Evolutionary conservation across 2,329 filamentous ascomycete genomes (phyloP).

Genomic region (Cladosporium oxysporum): DNA sequence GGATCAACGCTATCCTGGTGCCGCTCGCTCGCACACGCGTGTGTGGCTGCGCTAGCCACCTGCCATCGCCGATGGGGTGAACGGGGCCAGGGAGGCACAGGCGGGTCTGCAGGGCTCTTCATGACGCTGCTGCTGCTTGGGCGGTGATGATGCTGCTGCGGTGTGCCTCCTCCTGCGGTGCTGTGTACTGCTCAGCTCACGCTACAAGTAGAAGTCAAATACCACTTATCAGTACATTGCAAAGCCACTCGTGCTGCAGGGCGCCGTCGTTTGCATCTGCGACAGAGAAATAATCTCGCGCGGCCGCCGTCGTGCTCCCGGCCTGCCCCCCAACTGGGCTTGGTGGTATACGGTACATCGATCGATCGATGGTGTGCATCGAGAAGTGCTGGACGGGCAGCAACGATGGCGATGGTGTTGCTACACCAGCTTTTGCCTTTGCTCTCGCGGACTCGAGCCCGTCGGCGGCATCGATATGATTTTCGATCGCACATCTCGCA

Average conservation of each 20-base stretch:
- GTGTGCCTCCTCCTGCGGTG: too few relatives aligned
- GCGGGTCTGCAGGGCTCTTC: conserved; percentile 8
- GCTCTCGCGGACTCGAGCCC: not conserved
- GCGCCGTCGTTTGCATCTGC: conserved; percentile 18
- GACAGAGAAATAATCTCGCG: conserved; percentile 18
- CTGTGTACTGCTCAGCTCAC: too few relatives aligned
- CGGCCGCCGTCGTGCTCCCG: not conserved
- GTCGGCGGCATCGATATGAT: not conserved
- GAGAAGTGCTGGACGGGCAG: not conserved
- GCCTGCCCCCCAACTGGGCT: not conserved
- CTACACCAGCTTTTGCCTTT: not conserved
- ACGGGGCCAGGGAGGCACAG: not conserved
- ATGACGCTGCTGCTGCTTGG: not conserved
- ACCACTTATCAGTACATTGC: too few relatives aligned
- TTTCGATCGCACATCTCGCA: conserved; percentile 7
- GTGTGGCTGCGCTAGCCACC: conserved; percentile 3
- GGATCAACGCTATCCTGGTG: conserved; percentile 18
- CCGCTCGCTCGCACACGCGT: conserved; percentile 13
- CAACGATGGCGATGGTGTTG: conserved; percentile 2
- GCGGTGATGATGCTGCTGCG: too few relatives aligned
- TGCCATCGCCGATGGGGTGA: conserved; percentile 16
- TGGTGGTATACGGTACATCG: conserved; percentile 3
- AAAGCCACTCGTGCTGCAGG: conserved; percentile 7
- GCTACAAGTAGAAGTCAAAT: too few relatives aligned
- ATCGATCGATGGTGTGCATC: conserved; percentile 17